phyloP scores from a whole-genome alignment of 176 grass and related monocot genomes.

The Avena eriantha region DNA sequence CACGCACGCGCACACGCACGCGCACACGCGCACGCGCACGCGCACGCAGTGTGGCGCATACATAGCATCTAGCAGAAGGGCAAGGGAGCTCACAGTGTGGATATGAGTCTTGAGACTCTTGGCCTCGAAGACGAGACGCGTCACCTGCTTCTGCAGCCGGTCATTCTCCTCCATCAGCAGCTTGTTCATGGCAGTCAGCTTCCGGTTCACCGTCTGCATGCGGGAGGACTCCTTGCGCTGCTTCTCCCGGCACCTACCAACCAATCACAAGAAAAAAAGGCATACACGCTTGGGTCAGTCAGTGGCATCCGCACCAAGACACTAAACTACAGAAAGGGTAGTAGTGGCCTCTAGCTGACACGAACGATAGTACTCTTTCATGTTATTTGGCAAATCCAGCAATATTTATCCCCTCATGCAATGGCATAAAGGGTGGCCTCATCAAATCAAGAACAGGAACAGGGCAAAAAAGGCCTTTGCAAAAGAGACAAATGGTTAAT shows the following conservation, averaged over 20 bases:
- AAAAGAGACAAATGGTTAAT: slow-evolving; percentile 55
- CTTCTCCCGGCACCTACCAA: slow-evolving; percentile 88
- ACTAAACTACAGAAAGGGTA: not conserved
- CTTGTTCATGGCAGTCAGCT: slow-evolving; percentile 95
- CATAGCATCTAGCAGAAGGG: not conserved
- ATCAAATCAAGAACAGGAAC: slow-evolving; percentile 40
- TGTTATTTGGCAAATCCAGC: not conserved
- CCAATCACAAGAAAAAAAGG: slow-evolving; percentile 28
- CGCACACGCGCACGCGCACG: too few species aligned
- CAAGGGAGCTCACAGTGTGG: slow-evolving; percentile 62
- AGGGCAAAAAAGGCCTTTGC: slow-evolving; percentile 32
- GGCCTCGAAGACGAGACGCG: slow-evolving; percentile 73
- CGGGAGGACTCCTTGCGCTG: slow-evolving; percentile 98
- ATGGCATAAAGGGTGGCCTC: not conserved
- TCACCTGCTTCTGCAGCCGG: slow-evolving; percentile 96
- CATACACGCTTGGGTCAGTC: not conserved
- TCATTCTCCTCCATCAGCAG: slow-evolving; percentile 99
- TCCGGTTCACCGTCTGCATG: slow-evolving; percentile 93
- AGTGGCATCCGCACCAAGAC: slow-evolving; percentile 16
- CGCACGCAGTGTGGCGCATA: too few species aligned
- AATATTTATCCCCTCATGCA: not conserved
- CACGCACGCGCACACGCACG: too few species aligned
- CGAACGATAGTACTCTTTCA: not conserved
- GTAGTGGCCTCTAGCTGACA: slow-evolving; percentile 27
- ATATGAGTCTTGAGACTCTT: slow-evolving; percentile 52